Evolutionary conservation across 371 early-diverging fungal species (phyloP).

Genomic region (Astathelohania contejeani): DNA sequence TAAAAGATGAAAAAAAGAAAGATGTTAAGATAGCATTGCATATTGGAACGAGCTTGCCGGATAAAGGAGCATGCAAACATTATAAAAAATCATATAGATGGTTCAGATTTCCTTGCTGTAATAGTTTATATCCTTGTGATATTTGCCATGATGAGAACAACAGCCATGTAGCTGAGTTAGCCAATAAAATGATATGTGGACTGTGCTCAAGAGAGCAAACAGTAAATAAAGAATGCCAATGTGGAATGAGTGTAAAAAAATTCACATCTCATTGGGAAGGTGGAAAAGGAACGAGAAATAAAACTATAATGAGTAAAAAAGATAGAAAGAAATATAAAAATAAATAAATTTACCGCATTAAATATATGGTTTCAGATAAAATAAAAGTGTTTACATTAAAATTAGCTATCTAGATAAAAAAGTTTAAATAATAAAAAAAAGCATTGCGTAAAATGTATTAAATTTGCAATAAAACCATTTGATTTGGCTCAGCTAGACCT

Average conservation of each 20-base stretch:
- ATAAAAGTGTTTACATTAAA: too few relatives aligned
- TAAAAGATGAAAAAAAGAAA: constrained; percentile 7
- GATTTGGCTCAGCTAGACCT: too few relatives aligned
- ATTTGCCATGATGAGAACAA: constrained; percentile 67
- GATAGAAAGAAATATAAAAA: constrained; percentile 55
- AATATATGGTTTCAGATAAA: too few relatives aligned
- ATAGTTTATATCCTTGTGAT: constrained; percentile 68
- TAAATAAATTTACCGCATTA: too few relatives aligned
- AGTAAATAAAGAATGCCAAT: constrained; percentile 54
- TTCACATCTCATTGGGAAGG: constrained; percentile 77
- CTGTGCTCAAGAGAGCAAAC: constrained; percentile 68
- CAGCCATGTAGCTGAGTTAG: constrained; percentile 54
- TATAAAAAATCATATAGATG: constrained; percentile 74
- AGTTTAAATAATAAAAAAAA: too few relatives aligned
- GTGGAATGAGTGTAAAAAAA: constrained; percentile 56
- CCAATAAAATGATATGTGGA: constrained; percentile 74
- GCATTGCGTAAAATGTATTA: too few relatives aligned
- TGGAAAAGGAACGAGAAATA: constrained; percentile 71
- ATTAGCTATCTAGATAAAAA: too few relatives aligned
- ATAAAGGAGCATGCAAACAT: constrained; percentile 70
- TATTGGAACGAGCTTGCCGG: too few relatives aligned
- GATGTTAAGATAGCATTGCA: constrained; percentile 11
- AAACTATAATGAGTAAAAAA: constrained; percentile 62
- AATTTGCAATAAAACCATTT: too few relatives aligned
- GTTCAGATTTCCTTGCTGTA: constrained; percentile 87